A percentile compares a stretch with the other conserved stretches of the same genome.
Evolutionary conservation across 1,284 basidiomycete genomes (phyloP).

Genomic region (Schizopora paradoxa): DNA sequence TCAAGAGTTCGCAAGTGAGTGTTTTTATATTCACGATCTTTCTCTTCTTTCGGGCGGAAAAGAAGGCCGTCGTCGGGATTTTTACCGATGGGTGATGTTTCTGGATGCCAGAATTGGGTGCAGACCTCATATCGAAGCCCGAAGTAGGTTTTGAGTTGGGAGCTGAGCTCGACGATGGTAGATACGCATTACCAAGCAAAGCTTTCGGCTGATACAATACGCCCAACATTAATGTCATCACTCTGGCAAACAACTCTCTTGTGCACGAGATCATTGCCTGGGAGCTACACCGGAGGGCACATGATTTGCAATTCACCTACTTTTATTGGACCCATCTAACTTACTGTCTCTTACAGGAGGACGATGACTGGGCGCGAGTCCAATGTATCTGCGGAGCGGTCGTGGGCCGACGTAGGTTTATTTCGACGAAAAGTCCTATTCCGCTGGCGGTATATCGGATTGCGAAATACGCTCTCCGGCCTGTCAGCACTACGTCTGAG

Average conservation of each 20-base stretch:
- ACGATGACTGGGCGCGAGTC: slow-evolving; percentile 59
- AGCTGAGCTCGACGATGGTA: slow-evolving; percentile 23
- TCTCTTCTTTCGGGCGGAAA: slow-evolving; percentile 51
- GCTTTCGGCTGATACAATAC: slow-evolving; percentile 83
- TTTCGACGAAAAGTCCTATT: slow-evolving; percentile 32
- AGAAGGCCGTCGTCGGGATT: slow-evolving; percentile 83
- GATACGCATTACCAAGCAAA: slow-evolving; percentile 33
- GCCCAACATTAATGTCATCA: slow-evolving; percentile 65
- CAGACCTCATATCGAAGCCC: slow-evolving; percentile 39
- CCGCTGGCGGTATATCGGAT: slow-evolving; percentile 54
- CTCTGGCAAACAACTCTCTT: slow-evolving; percentile 80
- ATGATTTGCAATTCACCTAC: slow-evolving; percentile 30
- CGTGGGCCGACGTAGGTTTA: slow-evolving; percentile 63
- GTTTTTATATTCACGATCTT: slow-evolving; percentile 16
- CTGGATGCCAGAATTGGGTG: slow-evolving; percentile 22
- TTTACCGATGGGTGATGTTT: slow-evolving; percentile 57
- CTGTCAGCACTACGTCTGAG: slow-evolving; percentile 60
- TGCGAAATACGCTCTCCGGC: slow-evolving; percentile 77
- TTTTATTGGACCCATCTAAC: slow-evolving; percentile 23
- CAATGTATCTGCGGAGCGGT: slow-evolving; percentile 76
- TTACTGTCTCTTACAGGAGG: slow-evolving; percentile 33
- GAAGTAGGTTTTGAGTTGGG: slow-evolving; percentile 40
- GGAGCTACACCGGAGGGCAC: slow-evolving; percentile 84
- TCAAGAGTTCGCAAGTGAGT: slow-evolving; percentile 53
- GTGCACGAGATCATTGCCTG: slow-evolving; percentile 58